These are phyloP conservation scores for Kodamaea fungicola DNA, from an alignment of 1,139 yeast species.

Conservation along the genomic window DNA sequence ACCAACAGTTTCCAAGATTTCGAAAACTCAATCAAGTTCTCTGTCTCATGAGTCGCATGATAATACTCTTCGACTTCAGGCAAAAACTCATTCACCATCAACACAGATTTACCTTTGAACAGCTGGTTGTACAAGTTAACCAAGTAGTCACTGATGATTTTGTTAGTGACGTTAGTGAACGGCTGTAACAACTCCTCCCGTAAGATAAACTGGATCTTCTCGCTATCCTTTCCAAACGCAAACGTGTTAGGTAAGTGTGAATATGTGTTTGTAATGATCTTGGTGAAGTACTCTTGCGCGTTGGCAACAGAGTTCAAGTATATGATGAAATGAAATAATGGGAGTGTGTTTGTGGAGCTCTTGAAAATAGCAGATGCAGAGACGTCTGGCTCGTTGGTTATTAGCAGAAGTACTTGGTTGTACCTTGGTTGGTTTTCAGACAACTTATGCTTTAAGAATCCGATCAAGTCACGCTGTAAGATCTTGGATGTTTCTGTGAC, in stretches of 20 bases:
- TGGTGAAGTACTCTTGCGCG: slow-evolving; percentile 52
- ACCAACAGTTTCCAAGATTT: slow-evolving; percentile 63
- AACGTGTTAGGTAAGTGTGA: slow-evolving; percentile 23
- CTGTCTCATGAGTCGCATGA: slow-evolving; percentile 28
- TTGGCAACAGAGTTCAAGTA: slow-evolving; percentile 61
- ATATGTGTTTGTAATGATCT: slow-evolving; percentile 38
- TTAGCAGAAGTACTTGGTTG: slow-evolving; percentile 35
- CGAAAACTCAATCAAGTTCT: slow-evolving; percentile 43
- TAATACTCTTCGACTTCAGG: slow-evolving; percentile 48
- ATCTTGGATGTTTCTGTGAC: slow-evolving; percentile 31
- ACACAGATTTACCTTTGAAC: slow-evolving; percentile 46
- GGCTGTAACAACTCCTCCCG: slow-evolving; percentile 34
- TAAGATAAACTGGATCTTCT: slow-evolving; percentile 40
- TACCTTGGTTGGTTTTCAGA: slow-evolving; percentile 55
- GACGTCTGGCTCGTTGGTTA: slow-evolving; percentile 8
- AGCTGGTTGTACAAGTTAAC: slow-evolving; percentile 57
- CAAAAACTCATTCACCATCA: slow-evolving; percentile 52
- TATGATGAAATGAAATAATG: slow-evolving; percentile 48
- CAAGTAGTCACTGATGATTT: slow-evolving; percentile 51
- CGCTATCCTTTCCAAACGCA: slow-evolving; percentile 56
- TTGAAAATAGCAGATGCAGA: slow-evolving; percentile 4
- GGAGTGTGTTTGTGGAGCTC: slow-evolving; percentile 25
- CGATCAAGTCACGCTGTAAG: slow-evolving; percentile 35
- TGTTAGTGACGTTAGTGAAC: slow-evolving; percentile 40
- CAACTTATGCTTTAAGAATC: slow-evolving; percentile 46